Evolutionary conservation across 1,139 yeast species (phyloP), one percentile per base, ranked within the genome.

Genomic region (Barnettozyma hawaiiensis): DNA sequence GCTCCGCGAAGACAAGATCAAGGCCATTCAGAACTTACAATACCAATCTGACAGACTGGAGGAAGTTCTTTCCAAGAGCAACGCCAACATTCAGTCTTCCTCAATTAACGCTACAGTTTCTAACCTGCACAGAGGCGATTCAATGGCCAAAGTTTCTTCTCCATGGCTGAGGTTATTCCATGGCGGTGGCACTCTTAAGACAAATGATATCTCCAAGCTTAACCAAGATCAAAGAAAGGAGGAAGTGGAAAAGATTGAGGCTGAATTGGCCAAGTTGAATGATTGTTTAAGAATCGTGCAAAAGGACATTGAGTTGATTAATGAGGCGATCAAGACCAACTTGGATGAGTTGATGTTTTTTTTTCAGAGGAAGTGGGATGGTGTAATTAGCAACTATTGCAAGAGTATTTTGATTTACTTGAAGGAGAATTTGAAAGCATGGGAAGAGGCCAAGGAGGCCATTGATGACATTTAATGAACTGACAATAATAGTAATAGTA

Each of bases 371-470:
- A 57, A 60, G 43, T 59, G 63, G 51, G 48, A 50, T 24, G 60
- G 56, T 11, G 32, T 66, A n/a, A 49, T 65, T 58, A 53, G 49
- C 35, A 52, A 51, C 8, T 62, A 58, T 42, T 60, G 66, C 1
- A 55, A 55, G 37, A 61, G 53, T 7, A 12, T 55, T 8, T 41
- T 53, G 37, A 47, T 53, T 9, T 56, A 53, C 52, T 37, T 54
- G 6, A 42, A 32, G 19, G 58, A 59, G 35, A 65, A 65, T 45
- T 44, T 64, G 22, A 55, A 57, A 28, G 51, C 62, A 12, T 66
- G 71, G 71, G 61, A 61, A 45, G 62, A 60, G 12, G 55, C 65
- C 6, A 63, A 62, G 40, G 43, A 39, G 11, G 56, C 49, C 16
- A 47, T 54, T 37, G 48, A 52, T 12, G 41, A 44, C 62, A 64